Base-by-base conservation (phyloP, 495 filamentous ascomycete species). In the Melanomma pulvis-pyrius region DNA sequence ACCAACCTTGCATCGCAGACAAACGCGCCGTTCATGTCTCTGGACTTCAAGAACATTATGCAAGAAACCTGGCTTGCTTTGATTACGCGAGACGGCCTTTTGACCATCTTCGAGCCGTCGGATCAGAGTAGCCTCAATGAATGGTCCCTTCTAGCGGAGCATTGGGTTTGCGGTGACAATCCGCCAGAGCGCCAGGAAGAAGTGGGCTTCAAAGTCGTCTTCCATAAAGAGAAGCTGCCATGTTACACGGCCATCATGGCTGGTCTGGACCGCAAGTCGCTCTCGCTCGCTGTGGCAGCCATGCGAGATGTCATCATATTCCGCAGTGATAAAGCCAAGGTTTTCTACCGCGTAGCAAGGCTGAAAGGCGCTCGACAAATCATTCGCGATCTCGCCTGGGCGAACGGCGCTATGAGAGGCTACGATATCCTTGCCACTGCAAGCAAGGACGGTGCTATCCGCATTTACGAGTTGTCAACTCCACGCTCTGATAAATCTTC, bases 371-470 rank as follows among this genome's bases (percentile, higher is more conserved):
- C 96, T 69, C 77, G 82, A 1, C 86, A 87, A 0, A 79, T 98
- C 44, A 89, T 99, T n/a, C 82, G 93, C 56, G 93, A 96, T 71
- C 87, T 97, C 4, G 87, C 91, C 8, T 99, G 94, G 94, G 92
- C 94, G 8, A 89, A 90, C 55, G 92, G 92, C 17, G 92, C 91
- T 69, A 88, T 90, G 41, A 77, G 92, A 30, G 92, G 92, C 0
- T 92, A 89, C 71, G 93, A 99, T 74, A 81, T 96, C 57, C 83
- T 98, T 68, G 96, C 94, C 6, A 96, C 93, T 30, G 93, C 91
- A 0, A 92, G 91, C 72, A 92, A 93, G 74, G 94, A 99, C 73
- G 93, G 94, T 2, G 86, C 85, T 64, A 83, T 98, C 49, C 84
- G 96, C 25, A 87, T 98, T 5, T 97, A 92, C 69, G 84, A 92